These are phyloP conservation scores for Fragaria nilgerrensis DNA, from an alignment of 306 rosid genomes.

Conservation along the genomic window DNA sequence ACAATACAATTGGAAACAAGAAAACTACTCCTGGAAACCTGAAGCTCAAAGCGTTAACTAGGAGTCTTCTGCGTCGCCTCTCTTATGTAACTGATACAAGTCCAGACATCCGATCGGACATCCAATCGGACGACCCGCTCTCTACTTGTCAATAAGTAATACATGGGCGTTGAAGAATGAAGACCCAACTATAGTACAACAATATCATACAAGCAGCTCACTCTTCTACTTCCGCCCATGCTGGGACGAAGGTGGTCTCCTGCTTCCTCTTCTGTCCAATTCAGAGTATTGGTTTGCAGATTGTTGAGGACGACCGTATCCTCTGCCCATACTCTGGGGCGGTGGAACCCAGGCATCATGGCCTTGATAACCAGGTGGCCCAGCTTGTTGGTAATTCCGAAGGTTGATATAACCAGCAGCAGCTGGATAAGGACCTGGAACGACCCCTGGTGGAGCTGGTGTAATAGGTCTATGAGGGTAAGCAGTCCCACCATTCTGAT, in stretches of 20 bases:
- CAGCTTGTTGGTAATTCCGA: conserved; percentile 40
- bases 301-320: conserved; percentile 41
- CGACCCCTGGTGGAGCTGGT: conserved; percentile 26
- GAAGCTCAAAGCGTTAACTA: not conserved
- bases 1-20: not conserved
- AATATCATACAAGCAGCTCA: conserved; percentile 18
- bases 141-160: not conserved
- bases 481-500: conserved; percentile 35
- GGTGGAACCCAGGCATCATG: conserved; percentile 34
- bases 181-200: conserved; percentile 37
- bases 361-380: conserved; percentile 27
- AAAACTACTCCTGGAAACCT: not conserved
- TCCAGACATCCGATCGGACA: not conserved
- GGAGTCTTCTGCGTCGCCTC: not conserved
- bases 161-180: conserved; percentile 7
- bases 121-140: not conserved
- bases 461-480: conserved; percentile 26
- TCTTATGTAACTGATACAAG: not conserved
- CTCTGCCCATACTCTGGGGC: conserved; percentile 31
- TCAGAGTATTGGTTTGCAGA: conserved; percentile 51
- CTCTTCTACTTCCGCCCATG: conserved; percentile 39
- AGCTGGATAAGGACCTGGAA: conserved; percentile 27
- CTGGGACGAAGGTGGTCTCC: conserved; percentile 50
- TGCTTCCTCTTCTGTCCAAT: conserved; percentile 50
- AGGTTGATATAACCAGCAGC: conserved; percentile 31